Evolutionary conservation across 1,284 basidiomycete species (phyloP).

Genomic region (Jaminaea rosea): DNA sequence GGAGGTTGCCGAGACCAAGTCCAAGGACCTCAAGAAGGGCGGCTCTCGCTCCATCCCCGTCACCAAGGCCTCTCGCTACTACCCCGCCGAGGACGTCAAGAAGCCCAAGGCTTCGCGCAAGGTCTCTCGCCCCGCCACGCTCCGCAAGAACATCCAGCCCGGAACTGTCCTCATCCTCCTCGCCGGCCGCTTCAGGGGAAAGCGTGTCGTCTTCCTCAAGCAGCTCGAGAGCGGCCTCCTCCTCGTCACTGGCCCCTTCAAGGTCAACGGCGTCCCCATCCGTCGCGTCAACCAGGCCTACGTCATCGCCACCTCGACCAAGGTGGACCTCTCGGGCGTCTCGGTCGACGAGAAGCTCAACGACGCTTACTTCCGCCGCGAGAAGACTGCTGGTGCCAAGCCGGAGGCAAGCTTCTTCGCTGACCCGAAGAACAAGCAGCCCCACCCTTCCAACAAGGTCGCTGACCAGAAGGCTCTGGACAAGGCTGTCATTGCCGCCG

Average conservation of each 20-base stretch:
- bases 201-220: slow-evolving; percentile 97
- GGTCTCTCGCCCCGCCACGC: slow-evolving; percentile 58
- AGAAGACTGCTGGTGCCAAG: slow-evolving; percentile 63
- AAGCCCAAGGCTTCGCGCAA: slow-evolving; percentile 85
- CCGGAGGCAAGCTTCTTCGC: slow-evolving; percentile 94
- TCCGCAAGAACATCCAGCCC: slow-evolving; percentile 82
- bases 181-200: slow-evolving; percentile 94
- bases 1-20: slow-evolving; percentile 55
- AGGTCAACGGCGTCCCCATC: slow-evolving; percentile 96
- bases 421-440: slow-evolving; percentile 84
- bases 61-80: slow-evolving; percentile 82
- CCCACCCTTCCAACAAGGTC: slow-evolving; percentile 79
- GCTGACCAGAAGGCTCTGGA: slow-evolving; percentile 87
- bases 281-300: slow-evolving; percentile 98
- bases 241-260: slow-evolving; percentile 94
- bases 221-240: slow-evolving; percentile 86
- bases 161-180: slow-evolving; percentile 94
- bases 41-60: slow-evolving; percentile 75
- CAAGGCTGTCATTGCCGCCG: slow-evolving; percentile 68
- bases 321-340: slow-evolving; percentile 71
- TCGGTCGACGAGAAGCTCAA: slow-evolving; percentile 67
- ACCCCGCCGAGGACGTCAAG: slow-evolving; percentile 89
- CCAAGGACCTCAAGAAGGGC: slow-evolving; percentile 81
- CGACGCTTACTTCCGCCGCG: slow-evolving; percentile 74
- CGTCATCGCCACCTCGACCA: slow-evolving; percentile 96